Conservation (phyloP, 1,284 basidiomycete species). For the Mycosarcoma mackinlayi region DNA sequence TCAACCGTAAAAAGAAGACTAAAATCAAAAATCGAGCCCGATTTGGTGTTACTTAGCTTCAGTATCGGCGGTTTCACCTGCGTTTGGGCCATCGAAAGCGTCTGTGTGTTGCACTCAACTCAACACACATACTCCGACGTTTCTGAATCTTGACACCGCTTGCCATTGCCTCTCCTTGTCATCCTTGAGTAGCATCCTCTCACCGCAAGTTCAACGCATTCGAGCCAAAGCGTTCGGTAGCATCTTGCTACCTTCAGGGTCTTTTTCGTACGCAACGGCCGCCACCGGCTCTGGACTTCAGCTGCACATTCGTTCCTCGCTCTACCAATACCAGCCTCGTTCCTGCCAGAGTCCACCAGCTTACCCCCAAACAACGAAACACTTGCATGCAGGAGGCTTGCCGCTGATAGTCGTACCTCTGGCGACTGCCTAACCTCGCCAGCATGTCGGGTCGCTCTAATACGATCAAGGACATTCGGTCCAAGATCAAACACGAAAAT, state of each 20-base stretch:
- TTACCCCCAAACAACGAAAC: no score
- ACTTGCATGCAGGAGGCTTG: no score
- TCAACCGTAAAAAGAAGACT: not conserved
- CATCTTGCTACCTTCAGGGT: no score
- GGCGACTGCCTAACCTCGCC: not conserved
- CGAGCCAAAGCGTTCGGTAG: no score
- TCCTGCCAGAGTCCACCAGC: no score
- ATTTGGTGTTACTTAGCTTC: not conserved
- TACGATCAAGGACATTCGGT: constrained; percentile 58
- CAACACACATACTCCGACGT: not conserved
- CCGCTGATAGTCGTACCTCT: no score
- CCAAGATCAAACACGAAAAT: constrained; percentile 66
- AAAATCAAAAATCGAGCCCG: constrained; percentile 36
- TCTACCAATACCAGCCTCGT: no score
- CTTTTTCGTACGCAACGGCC: no score
- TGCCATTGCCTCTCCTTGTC: not conserved
- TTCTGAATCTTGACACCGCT: not conserved
- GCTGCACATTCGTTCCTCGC: no score
- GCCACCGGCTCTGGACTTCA: no score
- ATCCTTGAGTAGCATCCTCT: no score
- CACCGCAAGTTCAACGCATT: no score
- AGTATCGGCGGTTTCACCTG: not conserved
- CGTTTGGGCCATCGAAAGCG: constrained; percentile 26
- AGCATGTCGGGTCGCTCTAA: constrained; percentile 41
- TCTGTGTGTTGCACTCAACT: not conserved